Evolutionary conservation across 1,284 basidiomycete species (phyloP).

Genomic region (Schizopora paradoxa): DNA sequence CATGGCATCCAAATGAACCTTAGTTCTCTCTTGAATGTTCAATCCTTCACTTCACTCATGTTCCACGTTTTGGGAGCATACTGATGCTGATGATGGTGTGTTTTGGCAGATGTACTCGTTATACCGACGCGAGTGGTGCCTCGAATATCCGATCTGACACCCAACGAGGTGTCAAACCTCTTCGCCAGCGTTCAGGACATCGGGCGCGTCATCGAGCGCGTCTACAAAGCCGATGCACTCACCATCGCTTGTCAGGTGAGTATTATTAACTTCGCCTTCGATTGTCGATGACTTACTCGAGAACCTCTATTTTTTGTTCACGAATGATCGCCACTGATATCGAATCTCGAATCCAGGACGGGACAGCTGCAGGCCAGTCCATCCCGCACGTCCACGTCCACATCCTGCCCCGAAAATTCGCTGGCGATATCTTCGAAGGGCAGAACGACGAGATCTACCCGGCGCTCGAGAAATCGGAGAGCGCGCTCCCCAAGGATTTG

Average conservation of each 20-base stretch:
- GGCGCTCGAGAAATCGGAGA: slow-evolving; percentile 64
- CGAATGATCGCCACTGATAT: slow-evolving; percentile 1
- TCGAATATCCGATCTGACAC: slow-evolving; percentile 67
- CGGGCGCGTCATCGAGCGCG: slow-evolving; percentile 61
- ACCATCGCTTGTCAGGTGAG: slow-evolving; percentile 80
- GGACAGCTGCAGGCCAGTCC: slow-evolving; percentile 78
- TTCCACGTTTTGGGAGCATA: not conserved
- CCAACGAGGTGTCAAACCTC: slow-evolving; percentile 70
- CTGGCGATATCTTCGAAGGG: slow-evolving; percentile 58
- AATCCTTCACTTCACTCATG: not conserved
- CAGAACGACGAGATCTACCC: slow-evolving; percentile 80
- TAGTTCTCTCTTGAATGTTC: not conserved
- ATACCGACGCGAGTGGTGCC: slow-evolving; percentile 73
- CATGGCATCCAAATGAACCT: slow-evolving; percentile 2
- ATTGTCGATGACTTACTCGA: slow-evolving; percentile 9
- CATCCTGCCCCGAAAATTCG: slow-evolving; percentile 69
- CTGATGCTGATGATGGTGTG: slow-evolving; percentile 4
- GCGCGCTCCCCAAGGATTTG: slow-evolving; percentile 39
- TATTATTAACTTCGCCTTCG: slow-evolving; percentile 1
- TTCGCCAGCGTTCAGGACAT: slow-evolving; percentile 75
- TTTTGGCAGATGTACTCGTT: slow-evolving; percentile 76
- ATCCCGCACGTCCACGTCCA: slow-evolving; percentile 92
- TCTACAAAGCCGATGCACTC: slow-evolving; percentile 69
- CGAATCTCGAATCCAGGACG: slow-evolving; percentile 56
- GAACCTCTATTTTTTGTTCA: slow-evolving; percentile 3